These are phyloP conservation scores for Suillus luteus DNA, from an alignment of 768 basidiomycete genomes.

Conservation along the genomic window DNA sequence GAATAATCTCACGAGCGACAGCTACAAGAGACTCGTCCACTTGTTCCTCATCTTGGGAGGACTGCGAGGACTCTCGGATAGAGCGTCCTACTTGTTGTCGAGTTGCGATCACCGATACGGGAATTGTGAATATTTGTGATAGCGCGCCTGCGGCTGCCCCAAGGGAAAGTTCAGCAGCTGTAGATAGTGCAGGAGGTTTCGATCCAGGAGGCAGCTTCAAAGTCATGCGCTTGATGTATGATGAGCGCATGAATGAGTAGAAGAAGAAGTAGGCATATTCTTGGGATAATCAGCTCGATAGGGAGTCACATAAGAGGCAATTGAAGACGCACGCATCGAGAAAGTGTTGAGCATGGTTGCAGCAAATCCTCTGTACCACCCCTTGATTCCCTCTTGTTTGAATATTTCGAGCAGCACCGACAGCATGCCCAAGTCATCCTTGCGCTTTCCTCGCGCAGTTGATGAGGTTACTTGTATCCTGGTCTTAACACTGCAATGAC, in stretches of 20 bases:
- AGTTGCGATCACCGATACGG: slow-evolving; percentile 96
- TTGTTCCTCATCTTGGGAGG: slow-evolving; percentile 11
- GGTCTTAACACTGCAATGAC: slow-evolving; percentile 76
- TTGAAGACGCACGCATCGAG: slow-evolving; percentile 78
- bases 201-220: slow-evolving; percentile 60
- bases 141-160: slow-evolving; percentile 93
- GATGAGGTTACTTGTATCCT: slow-evolving; percentile 82
- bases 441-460: slow-evolving; percentile 54
- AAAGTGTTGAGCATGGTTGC: slow-evolving; percentile 99
- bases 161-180: slow-evolving; percentile 78
- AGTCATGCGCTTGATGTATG: slow-evolving; percentile 74
- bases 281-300: slow-evolving; percentile 32
- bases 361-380: slow-evolving; percentile 88
- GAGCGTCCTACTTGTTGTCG: slow-evolving; percentile 86
- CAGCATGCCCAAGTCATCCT: slow-evolving; percentile 55
- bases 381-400: slow-evolving; percentile 76
- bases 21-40: slow-evolving; percentile 73
- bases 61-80: neutral
- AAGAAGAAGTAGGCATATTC: slow-evolving; percentile 99
- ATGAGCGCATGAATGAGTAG: slow-evolving; percentile 86
- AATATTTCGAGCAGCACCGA: slow-evolving; percentile 70
- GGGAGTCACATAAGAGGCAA: neutral
- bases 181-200: slow-evolving; percentile 64
- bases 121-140: slow-evolving; percentile 98
- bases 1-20: slow-evolving; percentile 84